Conservation (phyloP, 2,329 filamentous ascomycete genomes). For the Apiospora phragmitis region DNA sequence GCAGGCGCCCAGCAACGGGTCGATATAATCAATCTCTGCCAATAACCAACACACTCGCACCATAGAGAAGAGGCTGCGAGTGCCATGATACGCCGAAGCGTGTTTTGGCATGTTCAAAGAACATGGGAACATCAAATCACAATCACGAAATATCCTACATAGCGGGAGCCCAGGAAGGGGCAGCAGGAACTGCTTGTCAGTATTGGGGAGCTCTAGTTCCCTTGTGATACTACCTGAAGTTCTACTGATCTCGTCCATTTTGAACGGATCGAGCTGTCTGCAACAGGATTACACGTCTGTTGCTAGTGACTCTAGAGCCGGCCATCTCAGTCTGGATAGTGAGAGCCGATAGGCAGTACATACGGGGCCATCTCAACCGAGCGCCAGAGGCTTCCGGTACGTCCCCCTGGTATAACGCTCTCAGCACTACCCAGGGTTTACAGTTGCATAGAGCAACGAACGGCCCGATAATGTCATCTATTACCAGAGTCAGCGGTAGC, state of each 20-base stretch:
- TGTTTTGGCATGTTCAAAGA: conserved; percentile 5
- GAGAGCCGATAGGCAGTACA: background rate
- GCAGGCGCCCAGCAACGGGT: conserved; percentile 59
- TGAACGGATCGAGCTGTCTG: background rate
- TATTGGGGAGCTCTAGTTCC: background rate
- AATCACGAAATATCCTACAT: background rate
- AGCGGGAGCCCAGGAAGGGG: background rate
- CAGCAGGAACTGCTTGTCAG: conserved; percentile 1
- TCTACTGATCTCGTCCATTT: background rate
- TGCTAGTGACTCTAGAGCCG: background rate
- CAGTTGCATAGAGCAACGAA: background rate
- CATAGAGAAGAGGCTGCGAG: conserved; percentile 47
- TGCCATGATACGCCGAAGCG: conserved; percentile 36
- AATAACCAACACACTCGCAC: conserved; percentile 56
- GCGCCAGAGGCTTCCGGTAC: background rate
- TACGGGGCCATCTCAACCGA: background rate
- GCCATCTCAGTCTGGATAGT: background rate
- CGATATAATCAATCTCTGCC: conserved; percentile 46
- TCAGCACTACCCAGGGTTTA: background rate
- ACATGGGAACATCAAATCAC: background rate
- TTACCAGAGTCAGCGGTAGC: background rate
- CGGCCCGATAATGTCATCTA: background rate
- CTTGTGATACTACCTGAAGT: conserved; percentile 2
- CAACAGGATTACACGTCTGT: background rate
- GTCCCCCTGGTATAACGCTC: background rate